Base-by-base conservation (phyloP, 352 stramenopile genomes). In the Phytopythium oedochilum region DNA sequence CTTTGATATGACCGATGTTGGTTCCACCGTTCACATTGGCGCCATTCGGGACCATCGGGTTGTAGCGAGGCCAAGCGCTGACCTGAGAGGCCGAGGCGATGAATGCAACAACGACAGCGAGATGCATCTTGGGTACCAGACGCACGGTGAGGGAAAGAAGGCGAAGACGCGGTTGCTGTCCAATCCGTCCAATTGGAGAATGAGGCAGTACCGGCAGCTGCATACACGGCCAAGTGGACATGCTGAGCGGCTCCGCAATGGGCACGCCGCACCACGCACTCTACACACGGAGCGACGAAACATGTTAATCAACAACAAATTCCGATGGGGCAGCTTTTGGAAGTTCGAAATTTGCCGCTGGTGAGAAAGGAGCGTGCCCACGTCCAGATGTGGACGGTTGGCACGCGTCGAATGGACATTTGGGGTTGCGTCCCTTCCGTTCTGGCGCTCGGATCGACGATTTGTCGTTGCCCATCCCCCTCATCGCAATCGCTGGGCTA, bases 1-100 rank as follows among this genome's bases (percentile, higher is more conserved):
- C 11, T 10, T 72, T 23, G n/a, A 42, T 44, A 52, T 75, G 69
- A 1, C 69, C 69, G 31, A 78, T 50, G 8, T 64, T 63, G 15
- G 47, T 42, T 0, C 70, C 57, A 4, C 60, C 60, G 25, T 23
- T 14, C 1, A 78, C 69, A 23, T 72, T 71, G 15, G 39, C 45
- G 10, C 62, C 69, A 26, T 75, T 78, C 0, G 69, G 66, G 22
- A 78, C 18, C 17, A 4, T 25, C 36, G 18, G 11, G 17, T 12
- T 42, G 18, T 23, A 23, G 7, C 17, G 5, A 18, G 36, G 18
- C 17, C 18, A 42, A 2, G 36, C 15, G 17, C 2, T 12, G 18
- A 42, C 36, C 23, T 23, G 36, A 10, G 17, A 20, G 12, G 34
- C 34, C 12, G 14, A 20, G 12, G 34, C 34, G 14, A 39, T 39